Evolutionary conservation across 1,139 yeast species (phyloP).

Genomic region (Debaryomyces fabryi): DNA sequence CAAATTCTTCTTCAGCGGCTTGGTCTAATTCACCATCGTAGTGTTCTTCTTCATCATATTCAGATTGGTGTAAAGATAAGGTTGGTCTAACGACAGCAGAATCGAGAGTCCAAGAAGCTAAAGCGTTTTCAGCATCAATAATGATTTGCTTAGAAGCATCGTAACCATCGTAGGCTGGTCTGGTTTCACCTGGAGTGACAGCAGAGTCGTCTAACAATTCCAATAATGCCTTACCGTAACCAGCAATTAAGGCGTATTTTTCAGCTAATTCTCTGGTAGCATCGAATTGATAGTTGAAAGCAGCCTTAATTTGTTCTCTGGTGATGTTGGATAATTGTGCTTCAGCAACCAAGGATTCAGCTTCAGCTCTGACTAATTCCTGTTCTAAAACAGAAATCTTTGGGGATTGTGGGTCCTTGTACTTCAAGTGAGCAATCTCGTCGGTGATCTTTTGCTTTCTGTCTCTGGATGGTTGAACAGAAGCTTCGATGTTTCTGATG

Average conservation of each 20-base stretch:
- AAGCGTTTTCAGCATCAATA: slow-evolving; percentile 94
- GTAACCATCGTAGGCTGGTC: slow-evolving; percentile 97
- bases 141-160: slow-evolving; percentile 98
- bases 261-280: slow-evolving; percentile 96
- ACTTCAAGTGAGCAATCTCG: slow-evolving; percentile 95
- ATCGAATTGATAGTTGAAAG: slow-evolving; percentile 96
- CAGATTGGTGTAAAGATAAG: slow-evolving; percentile 81
- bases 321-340: slow-evolving; percentile 98
- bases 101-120: slow-evolving; percentile 96
- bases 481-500: slow-evolving; percentile 93
- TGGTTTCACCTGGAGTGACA: slow-evolving; percentile 98
- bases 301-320: slow-evolving; percentile 96
- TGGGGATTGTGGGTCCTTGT: slow-evolving; percentile 97
- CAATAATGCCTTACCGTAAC: slow-evolving; percentile 95
- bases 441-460: slow-evolving; percentile 97
- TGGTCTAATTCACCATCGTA: slow-evolving; percentile 56
- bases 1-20: slow-evolving; percentile 48
- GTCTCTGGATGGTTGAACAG: slow-evolving; percentile 98
- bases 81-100: slow-evolving; percentile 95
- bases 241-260: slow-evolving; percentile 94
- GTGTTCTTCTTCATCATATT: slow-evolving; percentile 66
- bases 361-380: slow-evolving; percentile 98
- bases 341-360: slow-evolving; percentile 97
- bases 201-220: slow-evolving; percentile 96
- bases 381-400: slow-evolving; percentile 94